Evolutionary conservation across 2,329 filamentous ascomycete species (phyloP).

Genomic region (Ophiocordyceps camponoti-leonardi): DNA sequence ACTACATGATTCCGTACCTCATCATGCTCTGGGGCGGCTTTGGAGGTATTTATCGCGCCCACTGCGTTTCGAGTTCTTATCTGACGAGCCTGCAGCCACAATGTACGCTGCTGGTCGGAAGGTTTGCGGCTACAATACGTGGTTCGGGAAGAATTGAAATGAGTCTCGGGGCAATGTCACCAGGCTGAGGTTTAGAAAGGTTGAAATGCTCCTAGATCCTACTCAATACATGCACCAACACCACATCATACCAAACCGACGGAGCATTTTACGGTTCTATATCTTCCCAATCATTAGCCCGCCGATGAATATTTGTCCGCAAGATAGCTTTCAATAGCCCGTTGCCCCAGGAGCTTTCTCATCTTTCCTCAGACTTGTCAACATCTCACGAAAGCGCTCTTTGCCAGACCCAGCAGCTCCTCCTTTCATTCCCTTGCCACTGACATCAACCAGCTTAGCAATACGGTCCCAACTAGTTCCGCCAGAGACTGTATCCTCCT

Average conservation of each 20-base stretch:
- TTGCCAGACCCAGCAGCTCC: constrained; percentile 85
- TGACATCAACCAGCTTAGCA: constrained; percentile 91
- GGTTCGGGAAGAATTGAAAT: constrained; percentile 41
- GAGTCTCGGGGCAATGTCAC: not conserved
- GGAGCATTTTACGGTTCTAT: not conserved
- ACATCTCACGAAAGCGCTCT: constrained; percentile 83
- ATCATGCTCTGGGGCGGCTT: constrained; percentile 43
- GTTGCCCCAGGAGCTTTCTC: constrained; percentile 61
- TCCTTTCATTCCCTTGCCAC: constrained; percentile 76
- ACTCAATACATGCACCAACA: not conserved
- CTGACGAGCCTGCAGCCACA: constrained; percentile 20
- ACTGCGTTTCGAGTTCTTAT: constrained; percentile 1
- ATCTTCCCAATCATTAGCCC: not conserved
- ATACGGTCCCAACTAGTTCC: constrained; percentile 98
- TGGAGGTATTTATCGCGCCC: constrained; percentile 32
- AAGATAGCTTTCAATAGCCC: constrained; percentile 31
- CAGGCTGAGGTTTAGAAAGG: not conserved
- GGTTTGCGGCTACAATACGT: constrained; percentile 64
- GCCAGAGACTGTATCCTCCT: constrained; percentile 84
- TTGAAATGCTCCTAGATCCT: not conserved
- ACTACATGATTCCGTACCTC: constrained; percentile 53
- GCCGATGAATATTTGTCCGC: not conserved
- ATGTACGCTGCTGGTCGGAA: constrained; percentile 62
- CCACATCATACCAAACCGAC: not conserved
- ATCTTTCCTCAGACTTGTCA: constrained; percentile 80